phyloP scores from a whole-genome alignment of 2,329 filamentous ascomycete species.

The Reticulascus tulasneorum region DNA sequence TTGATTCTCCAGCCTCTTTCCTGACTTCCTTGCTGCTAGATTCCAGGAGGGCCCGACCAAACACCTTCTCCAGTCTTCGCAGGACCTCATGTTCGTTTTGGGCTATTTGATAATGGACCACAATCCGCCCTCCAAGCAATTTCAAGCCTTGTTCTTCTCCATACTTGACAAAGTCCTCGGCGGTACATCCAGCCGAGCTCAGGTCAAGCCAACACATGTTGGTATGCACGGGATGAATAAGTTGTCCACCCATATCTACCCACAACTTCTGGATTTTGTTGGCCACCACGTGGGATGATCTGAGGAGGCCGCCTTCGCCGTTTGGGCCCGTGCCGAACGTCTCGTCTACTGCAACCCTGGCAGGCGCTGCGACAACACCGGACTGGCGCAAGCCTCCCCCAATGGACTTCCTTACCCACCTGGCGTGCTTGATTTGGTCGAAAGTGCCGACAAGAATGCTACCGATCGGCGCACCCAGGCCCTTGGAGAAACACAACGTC shows the following conservation, averaged over 20 bases:
- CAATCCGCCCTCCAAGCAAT: conserved; percentile 36
- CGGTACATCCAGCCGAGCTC: conserved; percentile 48
- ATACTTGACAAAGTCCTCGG: conserved; percentile 32
- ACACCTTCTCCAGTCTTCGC: conserved; percentile 50
- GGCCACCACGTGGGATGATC: conserved; percentile 58
- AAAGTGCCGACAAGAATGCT: conserved; percentile 62
- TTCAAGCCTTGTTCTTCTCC: conserved; percentile 39
- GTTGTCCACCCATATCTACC: conserved; percentile 64
- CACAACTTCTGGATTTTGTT: conserved; percentile 65
- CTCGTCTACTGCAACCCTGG: conserved; percentile 60
- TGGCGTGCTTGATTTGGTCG: conserved; percentile 31
- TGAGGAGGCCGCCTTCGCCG: conserved; percentile 53
- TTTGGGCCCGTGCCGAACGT: conserved; percentile 34
- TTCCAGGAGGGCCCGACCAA: conserved; percentile 35
- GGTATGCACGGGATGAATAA: conserved; percentile 71
- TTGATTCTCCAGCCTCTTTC: conserved; percentile 4
- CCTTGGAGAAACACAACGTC: conserved; percentile 77
- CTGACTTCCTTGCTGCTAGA: conserved; percentile 11
- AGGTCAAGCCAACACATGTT: conserved; percentile 90
- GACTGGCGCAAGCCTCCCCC: conserved; percentile 72
- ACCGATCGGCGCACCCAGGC: conserved; percentile 75
- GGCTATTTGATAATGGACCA: conserved; percentile 59
- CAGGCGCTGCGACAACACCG: conserved; percentile 68
- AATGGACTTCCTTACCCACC: conserved; percentile 61
- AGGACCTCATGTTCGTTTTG: conserved; percentile 57